phyloP scores from a whole-genome alignment of 139 green algal genomes.

The Medakamo hakoo region DNA sequence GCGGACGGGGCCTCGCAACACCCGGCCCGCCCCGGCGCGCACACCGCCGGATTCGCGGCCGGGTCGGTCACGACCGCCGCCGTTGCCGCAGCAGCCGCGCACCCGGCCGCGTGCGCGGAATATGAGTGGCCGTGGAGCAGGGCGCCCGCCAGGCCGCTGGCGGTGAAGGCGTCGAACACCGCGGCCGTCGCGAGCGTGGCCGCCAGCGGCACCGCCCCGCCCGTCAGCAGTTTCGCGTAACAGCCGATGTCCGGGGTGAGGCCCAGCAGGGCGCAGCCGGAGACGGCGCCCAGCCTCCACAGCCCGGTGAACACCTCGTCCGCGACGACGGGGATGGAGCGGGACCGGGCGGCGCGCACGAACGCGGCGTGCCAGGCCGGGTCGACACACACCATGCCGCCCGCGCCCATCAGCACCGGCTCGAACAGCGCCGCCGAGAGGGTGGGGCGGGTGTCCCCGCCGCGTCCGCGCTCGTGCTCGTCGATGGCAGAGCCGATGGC shows the following conservation, averaged over 20 bases:
- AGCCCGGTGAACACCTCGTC: constrained; percentile 92
- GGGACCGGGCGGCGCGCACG: constrained; percentile 3
- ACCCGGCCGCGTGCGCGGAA: constrained; percentile 79
- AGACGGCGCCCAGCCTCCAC: constrained; percentile 58
- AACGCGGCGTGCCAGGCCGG: constrained; percentile 60
- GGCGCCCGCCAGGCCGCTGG: constrained; percentile 47
- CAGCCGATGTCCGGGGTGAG: constrained; percentile 77
- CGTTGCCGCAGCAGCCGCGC: constrained; percentile 48
- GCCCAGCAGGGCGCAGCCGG: constrained; percentile 45
- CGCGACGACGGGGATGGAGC: constrained; percentile 72
- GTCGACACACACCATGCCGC: constrained; percentile 88
- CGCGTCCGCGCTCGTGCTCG: constrained; percentile 13
- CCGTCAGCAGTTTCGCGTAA: constrained; percentile 90
- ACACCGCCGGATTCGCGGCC: constrained; percentile 58
- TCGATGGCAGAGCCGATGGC: constrained; percentile 16
- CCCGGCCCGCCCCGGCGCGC: constrained; percentile 8
- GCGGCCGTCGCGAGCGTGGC: constrained; percentile 58
- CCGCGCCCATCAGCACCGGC: constrained; percentile 75
- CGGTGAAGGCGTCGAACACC: constrained; percentile 73
- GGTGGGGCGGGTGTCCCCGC: constrained; percentile 1
- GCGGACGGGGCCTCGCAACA: background rate
- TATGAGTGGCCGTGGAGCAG: constrained; percentile 98
- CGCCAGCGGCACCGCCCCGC: constrained; percentile 64
- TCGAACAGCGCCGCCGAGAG: constrained; percentile 60
- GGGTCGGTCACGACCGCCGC: constrained; percentile 44